Percentiles rank a stretch among this genome's conserved stretches.
These are phyloP conservation scores for Sphagnum tenellum DNA, from an alignment of 225 moss, liverwort and hornwort genomes.

Conservation along the genomic window DNA sequence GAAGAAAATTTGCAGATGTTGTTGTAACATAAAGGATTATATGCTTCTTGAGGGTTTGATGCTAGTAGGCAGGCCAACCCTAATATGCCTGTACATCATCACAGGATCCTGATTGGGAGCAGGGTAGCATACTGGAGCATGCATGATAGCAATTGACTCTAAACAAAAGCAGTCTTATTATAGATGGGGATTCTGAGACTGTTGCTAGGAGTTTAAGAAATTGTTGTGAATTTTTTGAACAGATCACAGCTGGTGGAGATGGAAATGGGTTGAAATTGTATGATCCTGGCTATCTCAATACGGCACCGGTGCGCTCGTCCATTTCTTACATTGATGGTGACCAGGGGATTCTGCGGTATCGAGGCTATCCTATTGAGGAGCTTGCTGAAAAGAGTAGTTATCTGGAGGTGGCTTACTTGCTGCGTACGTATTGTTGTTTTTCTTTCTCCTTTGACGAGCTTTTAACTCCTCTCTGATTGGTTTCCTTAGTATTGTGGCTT, in stretches of 20 bases:
- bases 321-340: conserved; percentile 95
- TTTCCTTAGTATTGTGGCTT: neutral
- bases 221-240: conserved; percentile 3
- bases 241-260: conserved; percentile 97
- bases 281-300: conserved; percentile 92
- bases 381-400: conserved; percentile 93
- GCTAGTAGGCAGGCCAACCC: too few species aligned
- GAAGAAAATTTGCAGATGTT: too few species aligned
- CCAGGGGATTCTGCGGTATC: conserved; percentile 85
- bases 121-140: too few species aligned
- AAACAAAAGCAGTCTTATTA: too few species aligned
- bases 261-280: conserved; percentile 71
- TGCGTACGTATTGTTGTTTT: conserved; percentile 43
- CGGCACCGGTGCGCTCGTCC: conserved; percentile 79
- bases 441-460: neutral
- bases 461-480: neutral
- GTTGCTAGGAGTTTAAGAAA: too few species aligned
- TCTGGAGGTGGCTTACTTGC: conserved; percentile 82
- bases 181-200: too few species aligned
- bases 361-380: conserved; percentile 93
- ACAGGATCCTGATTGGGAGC: too few species aligned
- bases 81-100: too few species aligned
- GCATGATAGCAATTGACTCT: too few species aligned
- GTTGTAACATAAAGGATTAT: too few species aligned
- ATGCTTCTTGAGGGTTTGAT: too few species aligned